Evolutionary conservation across 2,329 filamentous ascomycete genomes (phyloP), one percentile per base, ranked within the genome.

Genomic region (Sclerotinia minor): DNA sequence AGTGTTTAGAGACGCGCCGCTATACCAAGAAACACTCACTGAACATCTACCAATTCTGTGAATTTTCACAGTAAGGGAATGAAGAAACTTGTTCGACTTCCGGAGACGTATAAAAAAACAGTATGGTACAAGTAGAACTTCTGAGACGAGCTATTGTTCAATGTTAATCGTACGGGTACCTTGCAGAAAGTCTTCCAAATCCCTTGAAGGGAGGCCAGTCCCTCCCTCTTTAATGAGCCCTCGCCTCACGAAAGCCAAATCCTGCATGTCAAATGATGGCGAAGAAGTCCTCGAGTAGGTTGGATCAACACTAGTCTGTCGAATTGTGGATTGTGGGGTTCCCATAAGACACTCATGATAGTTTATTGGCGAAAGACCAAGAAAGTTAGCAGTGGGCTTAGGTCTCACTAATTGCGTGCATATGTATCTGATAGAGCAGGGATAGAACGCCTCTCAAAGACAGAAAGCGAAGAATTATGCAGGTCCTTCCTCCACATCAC

Each of bases 161-260:
- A 26, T 67, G 38, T 47, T 53, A 41, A 66, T 61, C 63, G 65
- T 68, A 45, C 35, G 47, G 47, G 64, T 44, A 71, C 71, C 73
- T 75, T 75, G 69, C 71, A 73, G 72, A 71, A 61, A 59, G 60
- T 59, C 45, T 67, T 60, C 55, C 15, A 44, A 55, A 70, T 55
- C 72, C 72, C 72, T 71, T 72, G 58, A 50, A 67, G 73, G 71
- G 71, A 71, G 69, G 65, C 13, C 50, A 60, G 58, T 53, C 47
- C 54, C 44, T 59, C 57, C 54, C 63, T 68, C 60, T 66, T 72
- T 74, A 71, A 73, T 50, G 44, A 63, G 49, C 38, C 67, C 67
- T 68, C 63, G 53, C 67, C 61, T 65, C 45, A 24, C 35, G n/a
- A 53, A 53, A 65, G 45, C 44, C 61, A 35, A 59, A n/a, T 49